Conservation (phyloP, 2,329 filamentous ascomycete species). For the Clathrospora elynae region DNA sequence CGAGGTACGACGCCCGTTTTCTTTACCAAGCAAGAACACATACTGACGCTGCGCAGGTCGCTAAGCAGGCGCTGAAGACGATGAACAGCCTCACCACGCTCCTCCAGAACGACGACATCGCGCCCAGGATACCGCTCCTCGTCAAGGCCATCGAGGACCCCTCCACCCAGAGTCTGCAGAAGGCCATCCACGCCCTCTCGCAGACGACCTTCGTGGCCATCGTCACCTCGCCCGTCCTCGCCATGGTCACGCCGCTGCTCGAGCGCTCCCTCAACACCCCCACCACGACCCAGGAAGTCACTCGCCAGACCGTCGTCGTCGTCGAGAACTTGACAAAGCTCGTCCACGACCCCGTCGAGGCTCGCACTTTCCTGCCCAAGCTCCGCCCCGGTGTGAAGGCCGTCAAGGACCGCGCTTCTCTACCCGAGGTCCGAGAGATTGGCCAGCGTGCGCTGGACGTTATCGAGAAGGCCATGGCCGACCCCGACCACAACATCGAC, state of each 20-base stretch:
- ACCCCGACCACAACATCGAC: constrained; percentile 59
- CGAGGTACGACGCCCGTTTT: constrained; percentile 61
- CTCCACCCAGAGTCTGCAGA: constrained; percentile 83
- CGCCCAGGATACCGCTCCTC: constrained; percentile 86
- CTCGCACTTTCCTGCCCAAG: constrained; percentile 91
- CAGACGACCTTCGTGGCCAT: constrained; percentile 98
- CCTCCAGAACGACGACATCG: constrained; percentile 95
- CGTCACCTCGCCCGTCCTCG: constrained; percentile 93
- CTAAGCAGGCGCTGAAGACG: constrained; percentile 86
- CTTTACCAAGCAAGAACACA: neutral
- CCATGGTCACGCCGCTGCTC: constrained; percentile 89
- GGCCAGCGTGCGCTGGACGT: constrained; percentile 80
- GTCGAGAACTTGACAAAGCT: constrained; percentile 98
- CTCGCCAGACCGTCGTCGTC: constrained; percentile 94
- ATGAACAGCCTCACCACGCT: constrained; percentile 91
- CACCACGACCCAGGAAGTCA: constrained; percentile 86
- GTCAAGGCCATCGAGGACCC: constrained; percentile 96
- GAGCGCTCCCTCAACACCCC: constrained; percentile 94
- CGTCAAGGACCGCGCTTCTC: constrained; percentile 83
- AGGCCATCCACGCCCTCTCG: constrained; percentile 94
- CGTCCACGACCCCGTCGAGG: constrained; percentile 93
- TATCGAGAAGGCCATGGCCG: constrained; percentile 90
- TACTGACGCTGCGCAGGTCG: constrained; percentile 50
- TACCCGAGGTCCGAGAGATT: constrained; percentile 92
- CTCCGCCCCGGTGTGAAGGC: constrained; percentile 90